These are phyloP conservation scores for Saccharomycopsis sp. DNA, from an alignment of 805 yeast species.

Conservation along the genomic window DNA sequence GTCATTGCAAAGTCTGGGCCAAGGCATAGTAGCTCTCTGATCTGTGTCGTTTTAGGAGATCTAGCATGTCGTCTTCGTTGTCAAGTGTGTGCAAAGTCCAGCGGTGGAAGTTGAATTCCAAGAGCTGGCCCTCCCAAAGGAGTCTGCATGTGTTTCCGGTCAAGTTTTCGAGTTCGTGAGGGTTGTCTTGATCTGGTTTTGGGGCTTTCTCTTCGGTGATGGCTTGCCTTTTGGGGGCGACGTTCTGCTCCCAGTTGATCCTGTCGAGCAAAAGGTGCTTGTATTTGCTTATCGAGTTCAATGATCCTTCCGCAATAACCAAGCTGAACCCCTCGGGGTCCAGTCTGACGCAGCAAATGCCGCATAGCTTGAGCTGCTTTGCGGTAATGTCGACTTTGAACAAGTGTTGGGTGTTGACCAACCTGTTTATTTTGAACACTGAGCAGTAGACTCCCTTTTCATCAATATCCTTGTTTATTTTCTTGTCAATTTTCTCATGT, in stretches of 20 bases:
- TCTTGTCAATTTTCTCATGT: conserved; percentile 38
- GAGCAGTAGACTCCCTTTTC: conserved; percentile 44
- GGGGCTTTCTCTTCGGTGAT: conserved; percentile 14
- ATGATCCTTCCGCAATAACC: conserved; percentile 70
- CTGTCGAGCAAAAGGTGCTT: conserved; percentile 51
- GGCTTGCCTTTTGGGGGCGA: conserved; percentile 26
- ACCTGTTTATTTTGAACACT: conserved; percentile 47
- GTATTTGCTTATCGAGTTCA: conserved; percentile 50
- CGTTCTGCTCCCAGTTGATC: conserved; percentile 60
- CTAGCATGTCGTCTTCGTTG: conserved; percentile 41
- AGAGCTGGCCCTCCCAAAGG: conserved; percentile 66
- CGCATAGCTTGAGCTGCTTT: conserved; percentile 56
- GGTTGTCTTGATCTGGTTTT: not conserved
- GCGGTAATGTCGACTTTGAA: conserved; percentile 78
- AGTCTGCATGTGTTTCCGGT: conserved; percentile 37
- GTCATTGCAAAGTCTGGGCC: too few relatives aligned
- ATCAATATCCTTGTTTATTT: conserved; percentile 39
- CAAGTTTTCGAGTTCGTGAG: conserved; percentile 29
- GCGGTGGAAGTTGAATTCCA: conserved; percentile 43
- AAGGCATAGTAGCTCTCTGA: conserved; percentile 57
- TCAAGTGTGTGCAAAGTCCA: conserved; percentile 60
- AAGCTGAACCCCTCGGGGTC: conserved; percentile 38
- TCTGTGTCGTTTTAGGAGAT: conserved; percentile 40
- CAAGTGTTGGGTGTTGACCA: conserved; percentile 56
- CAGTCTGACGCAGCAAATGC: conserved; percentile 41